Base-by-base conservation (phyloP, 108 stramenopile species). In the Phaeodactylum tricornutum region DNA sequence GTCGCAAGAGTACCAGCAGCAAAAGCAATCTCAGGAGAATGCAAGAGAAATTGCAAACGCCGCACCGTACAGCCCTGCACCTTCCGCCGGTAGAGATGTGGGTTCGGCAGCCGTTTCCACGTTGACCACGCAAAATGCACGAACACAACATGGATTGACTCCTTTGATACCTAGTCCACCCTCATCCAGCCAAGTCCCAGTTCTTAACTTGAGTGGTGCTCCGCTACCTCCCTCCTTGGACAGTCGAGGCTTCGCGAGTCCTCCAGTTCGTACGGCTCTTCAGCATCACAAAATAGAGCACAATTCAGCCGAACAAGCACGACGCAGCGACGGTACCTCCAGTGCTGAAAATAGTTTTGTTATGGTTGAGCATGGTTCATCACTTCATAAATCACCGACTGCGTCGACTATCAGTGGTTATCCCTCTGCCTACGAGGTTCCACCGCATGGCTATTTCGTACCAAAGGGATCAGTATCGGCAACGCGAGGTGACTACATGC, bases 321-420 rank as follows among this genome's bases (percentile, higher is more conserved):
- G 53, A 11, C 26, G 11, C 16, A 24, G 37, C 26, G 23, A 3
- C 23, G n/a, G 41, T 30, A 7, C 39, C 30, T 77, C 75, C 7
- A 56, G 43, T 3, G 64, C 60, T 53, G 72, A 69, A 45, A 71
- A 73, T 42, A 66, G 72, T 22, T 90, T 84, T 65, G 84, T 90
- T 34, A 81, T 90, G 66, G 88, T 90, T 4, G 83, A 85, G 36
- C 76, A 84, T 52, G 64, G 42, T 25, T 55, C 59, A n/a, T 43
- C 34, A 28, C 48, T 43, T n/a, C 15, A 30, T 33, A 23, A 8
- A 33, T 45, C 44, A 24, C 6, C 22, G 29, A n/a, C 47, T 16
- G 15, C 47, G 29, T n/a, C 47, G n/a, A 54, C 53, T 1, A 16
- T 29, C 14, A 23, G 7, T 30, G 29, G 27, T 48, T n/a, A 7